These are phyloP conservation scores for Leptodontidium sp. DNA, from an alignment of 2,329 filamentous ascomycete genomes.

Conservation along the genomic window DNA sequence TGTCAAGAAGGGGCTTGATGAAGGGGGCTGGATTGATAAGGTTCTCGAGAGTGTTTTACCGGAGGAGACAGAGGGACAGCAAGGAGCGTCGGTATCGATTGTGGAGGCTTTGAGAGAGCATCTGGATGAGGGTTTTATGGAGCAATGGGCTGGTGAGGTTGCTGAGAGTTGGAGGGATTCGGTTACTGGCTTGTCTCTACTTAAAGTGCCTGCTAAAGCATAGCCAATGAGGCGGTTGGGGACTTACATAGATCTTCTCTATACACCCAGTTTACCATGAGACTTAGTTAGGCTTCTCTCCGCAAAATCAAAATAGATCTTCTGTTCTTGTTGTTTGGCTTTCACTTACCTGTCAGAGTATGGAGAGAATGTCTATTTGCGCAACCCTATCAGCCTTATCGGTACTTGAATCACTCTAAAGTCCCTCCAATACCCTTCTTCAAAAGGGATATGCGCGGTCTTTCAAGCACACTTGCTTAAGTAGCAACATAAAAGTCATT, in stretches of 20 bases:
- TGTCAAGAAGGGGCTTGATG: slow-evolving; percentile 44
- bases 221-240: neutral
- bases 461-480: neutral
- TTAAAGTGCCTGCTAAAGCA: slow-evolving; percentile 28
- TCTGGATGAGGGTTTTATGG: slow-evolving; percentile 44
- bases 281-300: neutral
- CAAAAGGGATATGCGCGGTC: no score
- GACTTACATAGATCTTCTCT: neutral
- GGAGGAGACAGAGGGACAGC: slow-evolving; percentile 21
- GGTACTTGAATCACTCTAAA: neutral
- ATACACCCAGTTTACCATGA: neutral
- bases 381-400: no score
- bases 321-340: neutral
- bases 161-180: slow-evolving; percentile 47
- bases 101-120: slow-evolving; percentile 35
- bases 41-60: slow-evolving; percentile 39
- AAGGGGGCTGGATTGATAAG: slow-evolving; percentile 48
- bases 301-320: neutral
- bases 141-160: slow-evolving; percentile 46
- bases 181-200: slow-evolving; percentile 42
- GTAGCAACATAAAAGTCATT: neutral
- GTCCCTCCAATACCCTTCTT: no score
- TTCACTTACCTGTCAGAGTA: no score
- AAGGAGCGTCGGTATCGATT: slow-evolving; percentile 19
- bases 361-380: neutral